phyloP scores from a whole-genome alignment of 2,329 filamentous ascomycete species.

The Colletotrichum sp. region DNA sequence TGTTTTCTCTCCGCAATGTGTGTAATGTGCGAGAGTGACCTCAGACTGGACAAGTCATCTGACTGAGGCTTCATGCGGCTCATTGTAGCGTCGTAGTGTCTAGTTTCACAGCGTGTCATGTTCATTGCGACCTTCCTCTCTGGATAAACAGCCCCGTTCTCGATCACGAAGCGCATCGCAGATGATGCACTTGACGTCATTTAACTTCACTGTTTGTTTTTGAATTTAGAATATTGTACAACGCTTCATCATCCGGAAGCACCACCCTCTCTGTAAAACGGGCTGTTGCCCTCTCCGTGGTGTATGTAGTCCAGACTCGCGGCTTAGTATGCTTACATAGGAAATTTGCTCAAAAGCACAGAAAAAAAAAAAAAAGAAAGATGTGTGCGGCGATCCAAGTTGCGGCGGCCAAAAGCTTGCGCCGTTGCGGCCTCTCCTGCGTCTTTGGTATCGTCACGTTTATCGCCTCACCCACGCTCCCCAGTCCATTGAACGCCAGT shows the following conservation, averaged over 20 bases:
- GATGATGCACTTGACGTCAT: background rate
- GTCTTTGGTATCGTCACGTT: background rate
- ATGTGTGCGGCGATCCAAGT: background rate
- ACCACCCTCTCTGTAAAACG: background rate
- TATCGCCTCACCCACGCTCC: background rate
- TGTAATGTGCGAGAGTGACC: background rate
- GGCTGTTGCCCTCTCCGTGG: background rate
- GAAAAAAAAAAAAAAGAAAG: background rate
- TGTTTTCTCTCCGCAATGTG: background rate
- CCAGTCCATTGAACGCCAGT: slow-evolving; percentile 10
- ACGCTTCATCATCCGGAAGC: background rate
- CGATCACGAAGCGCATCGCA: background rate
- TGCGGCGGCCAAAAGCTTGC: background rate
- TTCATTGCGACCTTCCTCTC: background rate
- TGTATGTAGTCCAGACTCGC: background rate
- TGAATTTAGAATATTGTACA: background rate
- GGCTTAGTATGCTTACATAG: background rate
- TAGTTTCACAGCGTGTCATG: background rate
- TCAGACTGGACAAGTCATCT: background rate
- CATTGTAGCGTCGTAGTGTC: background rate
- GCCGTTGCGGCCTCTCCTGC: background rate
- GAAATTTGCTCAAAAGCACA: background rate
- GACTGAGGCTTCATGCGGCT: background rate
- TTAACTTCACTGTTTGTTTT: background rate
- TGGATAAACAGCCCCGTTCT: background rate